A percentile compares a stretch with the other conserved stretches of the same genome.
phyloP scores from a whole-genome alignment of 768 basidiomycete genomes.

The Floccularia luteovirens region DNA sequence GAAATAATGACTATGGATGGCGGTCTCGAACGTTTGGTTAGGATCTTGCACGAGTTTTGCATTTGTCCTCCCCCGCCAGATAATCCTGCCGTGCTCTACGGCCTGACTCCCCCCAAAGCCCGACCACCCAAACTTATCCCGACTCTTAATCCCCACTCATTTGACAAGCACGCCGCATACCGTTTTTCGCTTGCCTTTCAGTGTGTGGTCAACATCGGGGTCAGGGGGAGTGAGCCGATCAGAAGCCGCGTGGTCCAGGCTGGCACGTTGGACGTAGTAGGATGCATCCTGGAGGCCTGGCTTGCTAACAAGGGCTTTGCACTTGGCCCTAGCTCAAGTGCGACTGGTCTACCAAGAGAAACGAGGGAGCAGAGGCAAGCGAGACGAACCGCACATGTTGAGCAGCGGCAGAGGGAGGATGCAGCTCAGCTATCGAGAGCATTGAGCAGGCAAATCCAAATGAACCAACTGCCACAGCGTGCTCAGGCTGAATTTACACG shows the following conservation, averaged over 20 bases:
- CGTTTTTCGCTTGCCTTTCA: slow-evolving; percentile 93
- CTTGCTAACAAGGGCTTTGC: slow-evolving; percentile 82
- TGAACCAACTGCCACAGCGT: slow-evolving; percentile 18
- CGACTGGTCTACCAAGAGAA: slow-evolving; percentile 68
- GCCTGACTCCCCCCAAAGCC: slow-evolving; percentile 59
- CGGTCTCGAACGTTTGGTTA: slow-evolving; percentile 90
- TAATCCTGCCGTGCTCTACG: slow-evolving; percentile 69
- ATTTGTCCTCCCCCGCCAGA: slow-evolving; percentile 76
- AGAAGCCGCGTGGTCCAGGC: slow-evolving; percentile 90
- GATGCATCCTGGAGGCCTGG: slow-evolving; percentile 92
- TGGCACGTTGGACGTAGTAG: slow-evolving; percentile 88
- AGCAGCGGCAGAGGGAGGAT: slow-evolving; percentile 54
- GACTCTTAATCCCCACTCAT: slow-evolving; percentile 58
- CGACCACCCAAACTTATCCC: slow-evolving; percentile 49
- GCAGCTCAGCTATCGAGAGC: slow-evolving; percentile 51
- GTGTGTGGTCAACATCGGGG: slow-evolving; percentile 95
- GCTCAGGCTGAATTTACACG: not conserved
- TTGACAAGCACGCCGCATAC: slow-evolving; percentile 81
- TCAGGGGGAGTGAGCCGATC: slow-evolving; percentile 89
- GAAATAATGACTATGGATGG: slow-evolving; percentile 99
- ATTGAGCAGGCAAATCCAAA: slow-evolving; percentile 42
- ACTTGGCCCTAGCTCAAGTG: slow-evolving; percentile 72
- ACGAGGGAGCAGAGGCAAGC: slow-evolving; percentile 66
- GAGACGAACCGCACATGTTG: slow-evolving; percentile 45
- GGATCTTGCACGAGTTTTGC: slow-evolving; percentile 87